Conservation (phyloP, 1,284 basidiomycete species). For the Phellinidium pouzarii region DNA sequence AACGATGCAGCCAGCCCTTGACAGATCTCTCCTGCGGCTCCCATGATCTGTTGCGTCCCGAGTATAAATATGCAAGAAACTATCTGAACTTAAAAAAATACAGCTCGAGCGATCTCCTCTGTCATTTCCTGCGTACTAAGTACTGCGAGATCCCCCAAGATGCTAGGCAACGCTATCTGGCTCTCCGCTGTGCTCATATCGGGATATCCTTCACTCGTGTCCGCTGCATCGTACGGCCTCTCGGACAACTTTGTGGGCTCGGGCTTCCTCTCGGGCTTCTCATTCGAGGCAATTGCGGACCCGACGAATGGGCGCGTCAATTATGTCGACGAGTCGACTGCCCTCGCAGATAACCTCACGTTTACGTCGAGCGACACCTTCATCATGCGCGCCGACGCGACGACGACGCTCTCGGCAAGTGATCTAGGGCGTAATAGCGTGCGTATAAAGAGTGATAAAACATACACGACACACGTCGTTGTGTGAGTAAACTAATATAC, state of each 20-base stretch:
- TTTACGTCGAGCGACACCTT: conserved; percentile 40
- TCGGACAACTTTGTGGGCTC: conserved; percentile 28
- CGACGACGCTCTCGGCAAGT: conserved; percentile 24
- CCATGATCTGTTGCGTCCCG: not conserved
- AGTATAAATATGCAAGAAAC: not conserved
- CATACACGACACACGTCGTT: conserved; percentile 31
- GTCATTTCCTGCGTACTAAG: too few relatives aligned
- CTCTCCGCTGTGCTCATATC: not conserved
- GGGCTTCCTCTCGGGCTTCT: conserved; percentile 36
- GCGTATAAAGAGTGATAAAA: conserved; percentile 25
- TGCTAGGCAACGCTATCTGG: conserved; percentile 5
- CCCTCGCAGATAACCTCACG: conserved; percentile 40
- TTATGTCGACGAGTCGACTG: conserved; percentile 45
- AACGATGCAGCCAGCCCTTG: not conserved
- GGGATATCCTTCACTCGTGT: not conserved
- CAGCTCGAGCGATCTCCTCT: not conserved
- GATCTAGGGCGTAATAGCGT: conserved; percentile 33
- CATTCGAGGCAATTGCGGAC: conserved; percentile 38
- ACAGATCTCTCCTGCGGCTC: not conserved
- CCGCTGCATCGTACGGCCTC: conserved; percentile 11
- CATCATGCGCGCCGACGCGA: conserved; percentile 33
- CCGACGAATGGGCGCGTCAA: conserved; percentile 46
- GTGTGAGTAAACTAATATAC: conserved; percentile 20
- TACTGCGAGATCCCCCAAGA: not conserved
- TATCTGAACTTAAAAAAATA: not conserved